Base-by-base conservation (phyloP, 192 early-diverging fungal species). In the Coemansia sp. region DNA sequence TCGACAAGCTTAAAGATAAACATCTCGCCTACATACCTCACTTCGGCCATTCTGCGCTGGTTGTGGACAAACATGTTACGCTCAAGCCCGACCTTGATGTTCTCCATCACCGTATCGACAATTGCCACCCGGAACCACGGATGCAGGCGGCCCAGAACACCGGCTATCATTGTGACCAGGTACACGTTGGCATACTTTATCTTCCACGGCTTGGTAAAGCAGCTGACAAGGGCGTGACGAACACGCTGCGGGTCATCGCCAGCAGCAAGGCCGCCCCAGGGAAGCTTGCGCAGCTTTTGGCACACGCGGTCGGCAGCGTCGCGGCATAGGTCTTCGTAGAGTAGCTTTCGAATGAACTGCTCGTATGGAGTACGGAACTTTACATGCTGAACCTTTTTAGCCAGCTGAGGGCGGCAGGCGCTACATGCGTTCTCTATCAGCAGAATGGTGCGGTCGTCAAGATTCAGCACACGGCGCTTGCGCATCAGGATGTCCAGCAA, bases 361-460 rank as follows among this genome's bases (percentile, higher is more conserved):
- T 97, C 96, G 50, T 96, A 85, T 0, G 93, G 89, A 0, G 91
- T 81, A 12, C 94, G 89, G 8, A 85, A 78, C 63, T 97, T 96
- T 38, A 72, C 75, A n/a, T 79, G 66, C 17, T 77, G 84, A 12
- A 85, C 77, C 2, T 31, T 81, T 2, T 80, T 69, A n/a, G 76
- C 68, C 31, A 91, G 91, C 2, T 90, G 94, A 7, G 94, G 96
- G 66, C 93, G 92, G 66, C 91, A 93, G 72, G 90, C 88, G 71
- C 92, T 92, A 60, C 90, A 94, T 0, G 96, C 96, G 65, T 98
- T 98, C 40, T 98, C 96, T 32, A 99, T 90, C 86, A 98, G 92
- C 58, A 96, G 69, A 6, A 77, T 63, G 29, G 92, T 89, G 12
- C 94, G 88, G 50, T 82, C 90, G 69, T 99, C 97, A 22, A 96